Percentiles rank a stretch among this genome's conserved stretches.
These are phyloP conservation scores for Backusella tarrabulga DNA, from an alignment of 192 early-diverging fungal species.

Conservation along the genomic window DNA sequence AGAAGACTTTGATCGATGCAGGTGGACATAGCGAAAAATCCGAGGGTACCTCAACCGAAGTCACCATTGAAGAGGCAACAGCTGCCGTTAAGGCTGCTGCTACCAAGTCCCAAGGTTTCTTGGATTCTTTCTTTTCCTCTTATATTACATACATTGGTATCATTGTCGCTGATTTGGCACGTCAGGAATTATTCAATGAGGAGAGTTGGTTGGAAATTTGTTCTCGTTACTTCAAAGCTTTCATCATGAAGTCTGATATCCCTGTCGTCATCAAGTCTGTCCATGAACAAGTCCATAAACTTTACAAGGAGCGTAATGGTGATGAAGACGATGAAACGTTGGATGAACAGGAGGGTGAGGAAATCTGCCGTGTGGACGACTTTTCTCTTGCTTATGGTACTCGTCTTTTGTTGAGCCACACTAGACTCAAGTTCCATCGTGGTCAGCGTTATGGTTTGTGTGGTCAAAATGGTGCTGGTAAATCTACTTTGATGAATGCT, in stretches of 20 bases:
- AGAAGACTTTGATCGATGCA: conserved; percentile 63
- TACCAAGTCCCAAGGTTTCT: conserved; percentile 48
- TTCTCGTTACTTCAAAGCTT: conserved; percentile 51
- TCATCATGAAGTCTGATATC: conserved; percentile 50
- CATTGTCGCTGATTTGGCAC: conserved; percentile 53
- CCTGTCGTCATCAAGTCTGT: conserved; percentile 39
- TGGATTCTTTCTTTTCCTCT: conserved; percentile 46
- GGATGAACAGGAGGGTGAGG: conserved; percentile 51
- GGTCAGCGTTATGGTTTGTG: conserved; percentile 79
- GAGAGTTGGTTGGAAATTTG: conserved; percentile 61
- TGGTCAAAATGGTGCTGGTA: conserved; percentile 82
- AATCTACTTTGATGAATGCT: conserved; percentile 79
- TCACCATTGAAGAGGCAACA: conserved; percentile 39
- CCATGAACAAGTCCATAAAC: conserved; percentile 29
- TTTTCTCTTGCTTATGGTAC: conserved; percentile 82
- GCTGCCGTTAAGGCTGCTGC: conserved; percentile 42
- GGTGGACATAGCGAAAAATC: conserved; percentile 53
- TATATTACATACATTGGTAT: conserved; percentile 56
- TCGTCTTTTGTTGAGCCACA: conserved; percentile 72
- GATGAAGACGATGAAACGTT: conserved; percentile 40
- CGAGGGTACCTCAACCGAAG: conserved; percentile 21
- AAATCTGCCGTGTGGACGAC: conserved; percentile 58
- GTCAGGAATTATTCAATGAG: conserved; percentile 54
- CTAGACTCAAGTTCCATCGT: conserved; percentile 58
- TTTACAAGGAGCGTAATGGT: conserved; percentile 33